These are phyloP conservation scores for Xerocomus tenax DNA, from an alignment of 1,284 basidiomycete species.

Conservation along the genomic window DNA sequence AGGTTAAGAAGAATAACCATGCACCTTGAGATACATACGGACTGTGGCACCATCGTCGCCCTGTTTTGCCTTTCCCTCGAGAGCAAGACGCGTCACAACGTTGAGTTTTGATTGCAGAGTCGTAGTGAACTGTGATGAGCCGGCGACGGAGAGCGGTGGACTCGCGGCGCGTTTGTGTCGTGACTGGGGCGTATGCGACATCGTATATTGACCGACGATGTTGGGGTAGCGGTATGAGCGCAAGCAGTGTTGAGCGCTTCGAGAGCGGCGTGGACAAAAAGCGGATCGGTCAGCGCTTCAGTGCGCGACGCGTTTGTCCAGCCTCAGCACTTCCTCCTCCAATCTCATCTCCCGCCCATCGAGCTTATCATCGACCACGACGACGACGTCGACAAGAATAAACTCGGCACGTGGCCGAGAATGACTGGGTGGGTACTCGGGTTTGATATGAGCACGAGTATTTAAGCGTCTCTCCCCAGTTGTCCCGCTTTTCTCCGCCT, in stretches of 20 bases:
- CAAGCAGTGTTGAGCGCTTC: constrained; percentile 4
- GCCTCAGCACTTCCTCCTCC: too few relatives aligned
- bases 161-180: constrained; percentile 34
- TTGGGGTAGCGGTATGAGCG: background rate
- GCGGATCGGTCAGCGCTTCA: constrained; percentile 9
- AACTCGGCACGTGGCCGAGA: constrained; percentile 17
- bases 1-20: constrained; percentile 13
- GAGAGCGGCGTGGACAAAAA: constrained; percentile 13
- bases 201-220: background rate
- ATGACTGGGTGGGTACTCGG: constrained; percentile 25
- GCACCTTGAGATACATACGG: constrained; percentile 67
- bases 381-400: background rate
- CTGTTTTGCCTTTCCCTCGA: constrained; percentile 64
- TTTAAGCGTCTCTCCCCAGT: background rate
- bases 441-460: background rate
- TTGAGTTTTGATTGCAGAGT: constrained; percentile 46
- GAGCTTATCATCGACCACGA: too few relatives aligned
- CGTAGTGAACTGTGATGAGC: constrained; percentile 31
- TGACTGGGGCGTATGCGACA: constrained; percentile 20
- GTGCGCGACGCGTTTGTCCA: constrained; percentile 13
- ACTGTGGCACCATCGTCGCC: constrained; percentile 56
- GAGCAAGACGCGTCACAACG: constrained; percentile 61
- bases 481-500: constrained; percentile 11
- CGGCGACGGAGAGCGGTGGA: constrained; percentile 36
- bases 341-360: too few relatives aligned